These are phyloP conservation scores for Mrakia frigida DNA, from an alignment of 768 basidiomycete species.

Conservation along the genomic window DNA sequence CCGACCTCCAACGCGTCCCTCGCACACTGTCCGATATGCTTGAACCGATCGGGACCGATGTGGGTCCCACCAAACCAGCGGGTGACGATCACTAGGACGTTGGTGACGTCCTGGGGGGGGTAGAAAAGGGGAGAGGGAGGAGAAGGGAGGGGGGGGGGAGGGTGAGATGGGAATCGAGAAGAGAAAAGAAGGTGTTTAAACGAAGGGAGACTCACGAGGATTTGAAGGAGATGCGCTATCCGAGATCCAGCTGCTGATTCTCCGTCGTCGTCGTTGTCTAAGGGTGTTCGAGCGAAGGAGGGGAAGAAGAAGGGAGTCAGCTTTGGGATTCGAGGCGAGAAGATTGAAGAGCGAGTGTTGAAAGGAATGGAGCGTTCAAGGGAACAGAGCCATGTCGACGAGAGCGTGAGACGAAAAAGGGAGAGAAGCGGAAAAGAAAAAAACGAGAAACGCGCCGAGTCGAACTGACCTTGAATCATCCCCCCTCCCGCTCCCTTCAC, in stretches of 20 bases:
- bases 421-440: too few species aligned
- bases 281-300: too few species aligned
- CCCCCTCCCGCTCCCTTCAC: constrained; percentile 35
- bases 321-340: too few species aligned
- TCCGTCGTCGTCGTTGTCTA: constrained; percentile 92
- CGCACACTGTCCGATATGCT: constrained; percentile 87
- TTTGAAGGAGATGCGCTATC: constrained; percentile 82
- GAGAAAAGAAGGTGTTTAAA: constrained; percentile 43
- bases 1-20: constrained; percentile 82
- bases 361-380: too few species aligned
- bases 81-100: constrained; percentile 86
- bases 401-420: neutral
- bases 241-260: constrained; percentile 89
- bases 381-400: neutral
- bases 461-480: constrained; percentile 20
- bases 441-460: too few species aligned
- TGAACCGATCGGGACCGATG: constrained; percentile 53
- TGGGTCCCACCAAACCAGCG: constrained; percentile 91
- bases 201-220: constrained; percentile 54
- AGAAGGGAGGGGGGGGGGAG: neutral
- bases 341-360: too few species aligned
- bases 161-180: constrained; percentile 47
- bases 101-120: constrained; percentile 37
- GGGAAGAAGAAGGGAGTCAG: too few species aligned
- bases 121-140: too few species aligned